Evolutionary conservation across 1,284 basidiomycete species (phyloP).

Genomic region (Apiotrichum veenhuisii): DNA sequence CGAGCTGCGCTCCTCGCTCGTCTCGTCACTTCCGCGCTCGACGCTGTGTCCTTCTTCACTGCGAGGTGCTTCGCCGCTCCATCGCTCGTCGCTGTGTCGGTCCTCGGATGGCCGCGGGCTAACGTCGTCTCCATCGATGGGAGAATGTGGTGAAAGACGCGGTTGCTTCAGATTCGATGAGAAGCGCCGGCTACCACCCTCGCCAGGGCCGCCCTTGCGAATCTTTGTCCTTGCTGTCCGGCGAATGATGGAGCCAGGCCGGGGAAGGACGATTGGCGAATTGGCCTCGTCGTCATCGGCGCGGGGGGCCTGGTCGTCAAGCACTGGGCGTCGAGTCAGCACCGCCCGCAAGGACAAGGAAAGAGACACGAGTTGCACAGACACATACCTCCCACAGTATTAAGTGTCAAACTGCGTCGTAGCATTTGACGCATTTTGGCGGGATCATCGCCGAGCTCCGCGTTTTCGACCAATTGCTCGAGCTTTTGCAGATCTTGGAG

Average conservation of each 20-base stretch:
- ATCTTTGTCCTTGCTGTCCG: constrained; percentile 92
- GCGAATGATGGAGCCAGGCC: constrained; percentile 79
- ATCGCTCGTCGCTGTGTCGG: background rate
- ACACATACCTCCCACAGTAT: constrained; percentile 51
- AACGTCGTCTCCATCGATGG: background rate
- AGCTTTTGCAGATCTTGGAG: constrained; percentile 88
- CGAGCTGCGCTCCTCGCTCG: constrained; percentile 16
- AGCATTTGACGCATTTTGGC: constrained; percentile 75
- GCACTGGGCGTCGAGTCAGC: constrained; percentile 24
- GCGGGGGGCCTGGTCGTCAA: constrained; percentile 31
- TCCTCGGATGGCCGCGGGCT: constrained; percentile 1
- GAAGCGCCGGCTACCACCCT: constrained; percentile 77
- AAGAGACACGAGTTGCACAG: constrained; percentile 65
- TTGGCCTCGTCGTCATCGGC: constrained; percentile 52
- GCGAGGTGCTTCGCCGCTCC: background rate
- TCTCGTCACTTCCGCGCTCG: constrained; percentile 21
- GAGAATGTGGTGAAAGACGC: background rate
- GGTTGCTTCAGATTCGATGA: constrained; percentile 37
- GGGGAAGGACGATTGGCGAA: constrained; percentile 80
- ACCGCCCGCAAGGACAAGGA: background rate
- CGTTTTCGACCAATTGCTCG: constrained; percentile 86
- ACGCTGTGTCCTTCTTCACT: constrained; percentile 3
- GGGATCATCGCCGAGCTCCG: constrained; percentile 76
- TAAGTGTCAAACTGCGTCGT: constrained; percentile 81
- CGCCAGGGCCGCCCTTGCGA: constrained; percentile 75